Percentiles rank a stretch among this genome's conserved stretches.
Conservation (phyloP, 2,329 filamentous ascomycete species). For the Pseudogymnoascus pannorum region DNA sequence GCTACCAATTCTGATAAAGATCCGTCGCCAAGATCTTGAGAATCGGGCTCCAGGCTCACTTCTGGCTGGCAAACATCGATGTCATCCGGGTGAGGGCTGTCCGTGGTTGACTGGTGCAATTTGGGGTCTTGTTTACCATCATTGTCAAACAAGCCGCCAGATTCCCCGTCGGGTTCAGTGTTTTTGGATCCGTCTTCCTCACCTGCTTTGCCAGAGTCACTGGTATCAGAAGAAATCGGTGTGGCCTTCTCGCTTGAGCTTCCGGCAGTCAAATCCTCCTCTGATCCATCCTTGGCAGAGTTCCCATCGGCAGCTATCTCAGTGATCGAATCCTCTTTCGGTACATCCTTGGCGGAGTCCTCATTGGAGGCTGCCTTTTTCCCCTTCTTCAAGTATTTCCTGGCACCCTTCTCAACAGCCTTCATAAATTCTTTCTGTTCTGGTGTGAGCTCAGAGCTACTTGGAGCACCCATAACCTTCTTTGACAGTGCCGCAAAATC, state of each 20-base stretch:
- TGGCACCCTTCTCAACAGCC: constrained; percentile 43
- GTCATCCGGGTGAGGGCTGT: constrained; percentile 28
- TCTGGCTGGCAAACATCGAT: constrained; percentile 28
- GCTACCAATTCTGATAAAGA: background rate
- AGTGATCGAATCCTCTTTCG: constrained; percentile 7
- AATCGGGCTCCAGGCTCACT: background rate
- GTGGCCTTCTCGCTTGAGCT: constrained; percentile 18
- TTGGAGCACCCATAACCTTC: constrained; percentile 37
- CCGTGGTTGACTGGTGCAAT: background rate
- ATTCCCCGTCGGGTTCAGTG: constrained; percentile 14
- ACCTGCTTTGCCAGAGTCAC: constrained; percentile 19
- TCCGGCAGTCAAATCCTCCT: constrained; percentile 13
- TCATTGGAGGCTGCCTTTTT: constrained; percentile 12
- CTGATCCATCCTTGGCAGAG: constrained; percentile 11
- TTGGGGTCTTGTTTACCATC: constrained; percentile 1
- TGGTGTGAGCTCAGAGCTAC: constrained; percentile 29
- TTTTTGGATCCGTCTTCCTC: background rate
- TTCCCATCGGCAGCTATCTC: constrained; percentile 12
- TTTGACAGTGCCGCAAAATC: constrained; percentile 35
- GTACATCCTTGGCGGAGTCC: constrained; percentile 11
- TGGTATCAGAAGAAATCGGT: constrained; percentile 15
- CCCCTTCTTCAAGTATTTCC: constrained; percentile 41
- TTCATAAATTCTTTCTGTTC: constrained; percentile 43
- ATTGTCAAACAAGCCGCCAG: constrained; percentile 20
- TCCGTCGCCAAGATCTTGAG: background rate